Evolutionary conservation across 768 basidiomycete genomes (phyloP).

Genomic region (Panaeolus papilionaceus): DNA sequence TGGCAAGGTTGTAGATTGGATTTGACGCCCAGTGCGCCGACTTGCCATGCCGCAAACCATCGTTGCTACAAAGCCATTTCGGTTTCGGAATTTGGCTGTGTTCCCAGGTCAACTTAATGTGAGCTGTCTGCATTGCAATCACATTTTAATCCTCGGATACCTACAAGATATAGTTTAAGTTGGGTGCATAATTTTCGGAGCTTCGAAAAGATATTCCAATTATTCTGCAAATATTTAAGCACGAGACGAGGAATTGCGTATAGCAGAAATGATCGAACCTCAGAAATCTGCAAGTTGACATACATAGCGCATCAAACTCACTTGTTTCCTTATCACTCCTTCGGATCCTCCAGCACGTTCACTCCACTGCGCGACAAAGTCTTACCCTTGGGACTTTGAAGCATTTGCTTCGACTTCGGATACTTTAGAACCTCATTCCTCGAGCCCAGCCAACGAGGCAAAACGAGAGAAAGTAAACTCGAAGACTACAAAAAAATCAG

Average conservation of each 20-base stretch:
- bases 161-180: background rate
- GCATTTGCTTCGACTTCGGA: slow-evolving; percentile 44
- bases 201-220: too few relatives aligned
- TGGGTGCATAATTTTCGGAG: background rate
- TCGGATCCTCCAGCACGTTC: slow-evolving; percentile 33
- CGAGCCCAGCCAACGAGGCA: slow-evolving; percentile 30
- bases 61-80: background rate
- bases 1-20: background rate
- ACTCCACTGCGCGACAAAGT: slow-evolving; percentile 41
- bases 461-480: slow-evolving; percentile 37
- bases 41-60: slow-evolving; percentile 8
- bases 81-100: slow-evolving; percentile 9
- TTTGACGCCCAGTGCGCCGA: background rate
- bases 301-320: too few relatives aligned
- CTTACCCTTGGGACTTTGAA: slow-evolving; percentile 43
- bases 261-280: too few relatives aligned
- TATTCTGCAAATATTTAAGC: too few relatives aligned
- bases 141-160: background rate
- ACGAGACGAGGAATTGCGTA: too few relatives aligned
- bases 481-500: slow-evolving; percentile 37
- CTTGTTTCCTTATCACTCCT: too few relatives aligned
- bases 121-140: background rate
- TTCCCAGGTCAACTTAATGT: slow-evolving; percentile 4
- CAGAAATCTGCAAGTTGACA: too few relatives aligned
- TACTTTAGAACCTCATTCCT: slow-evolving; percentile 47